Conservation (phyloP, 140 eudicot genomes). For the Erigeron philadelphicus region DNA sequence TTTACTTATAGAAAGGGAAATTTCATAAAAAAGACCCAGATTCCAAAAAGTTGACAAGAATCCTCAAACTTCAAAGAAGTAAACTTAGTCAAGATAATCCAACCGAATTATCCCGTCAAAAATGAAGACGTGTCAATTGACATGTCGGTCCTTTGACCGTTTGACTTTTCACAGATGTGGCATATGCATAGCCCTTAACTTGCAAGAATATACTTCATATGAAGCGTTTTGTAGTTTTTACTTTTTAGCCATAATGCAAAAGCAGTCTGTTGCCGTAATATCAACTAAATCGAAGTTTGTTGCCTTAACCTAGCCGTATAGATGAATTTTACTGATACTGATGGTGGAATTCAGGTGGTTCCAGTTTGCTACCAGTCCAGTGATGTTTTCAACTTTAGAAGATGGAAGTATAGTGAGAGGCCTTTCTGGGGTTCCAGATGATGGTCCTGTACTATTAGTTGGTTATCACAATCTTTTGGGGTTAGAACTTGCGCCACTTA, state of each 20-base stretch:
- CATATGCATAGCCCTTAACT: background rate
- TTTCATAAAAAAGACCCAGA: background rate
- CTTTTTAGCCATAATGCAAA: background rate
- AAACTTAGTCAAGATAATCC: background rate
- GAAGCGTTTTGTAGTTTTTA: background rate
- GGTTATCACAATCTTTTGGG: conserved; percentile 95
- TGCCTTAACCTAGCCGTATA: background rate
- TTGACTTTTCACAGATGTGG: background rate
- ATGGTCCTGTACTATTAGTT: conserved; percentile 83
- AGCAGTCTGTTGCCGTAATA: background rate
- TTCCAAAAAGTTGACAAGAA: background rate
- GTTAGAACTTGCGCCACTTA: conserved; percentile 53
- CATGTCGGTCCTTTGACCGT: background rate
- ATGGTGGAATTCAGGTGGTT: conserved; percentile 45
- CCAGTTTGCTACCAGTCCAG: conserved; percentile 53
- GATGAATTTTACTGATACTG: background rate
- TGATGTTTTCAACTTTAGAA: conserved; percentile 68
- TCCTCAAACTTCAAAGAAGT: background rate
- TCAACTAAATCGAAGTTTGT: conserved; percentile 3
- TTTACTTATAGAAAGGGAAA: background rate
- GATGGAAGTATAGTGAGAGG: conserved; percentile 91
- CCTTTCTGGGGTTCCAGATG: conserved; percentile 67
- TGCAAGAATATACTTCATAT: background rate
- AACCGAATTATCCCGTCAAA: background rate
- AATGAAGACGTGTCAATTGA: background rate